These are phyloP conservation scores for Solanum hybrid DNA, from an alignment of 305 asterid genomes.

Conservation along the genomic window DNA sequence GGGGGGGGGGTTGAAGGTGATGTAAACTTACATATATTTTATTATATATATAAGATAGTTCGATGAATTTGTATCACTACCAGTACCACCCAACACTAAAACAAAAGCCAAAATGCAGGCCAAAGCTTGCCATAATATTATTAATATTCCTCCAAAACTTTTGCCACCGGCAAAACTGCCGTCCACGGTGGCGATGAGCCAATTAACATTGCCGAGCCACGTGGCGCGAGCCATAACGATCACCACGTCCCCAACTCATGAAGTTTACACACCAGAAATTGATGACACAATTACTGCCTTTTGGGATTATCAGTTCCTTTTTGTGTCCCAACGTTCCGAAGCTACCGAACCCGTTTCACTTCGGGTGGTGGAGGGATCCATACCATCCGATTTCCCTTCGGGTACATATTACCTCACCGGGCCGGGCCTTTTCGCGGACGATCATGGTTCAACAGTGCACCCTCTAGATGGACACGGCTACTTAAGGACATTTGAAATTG, in stretches of 20 bases:
- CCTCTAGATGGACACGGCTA: constrained; percentile 95
- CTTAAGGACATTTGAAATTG: constrained; percentile 50
- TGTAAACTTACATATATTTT: neutral
- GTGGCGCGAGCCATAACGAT: constrained; percentile 67
- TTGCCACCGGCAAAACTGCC: constrained; percentile 2
- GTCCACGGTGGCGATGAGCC: neutral
- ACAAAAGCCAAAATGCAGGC: constrained; percentile 9
- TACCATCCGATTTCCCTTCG: constrained; percentile 66
- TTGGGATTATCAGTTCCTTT: constrained; percentile 87
- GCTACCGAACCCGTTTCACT: constrained; percentile 53
- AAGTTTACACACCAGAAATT: constrained; percentile 13
- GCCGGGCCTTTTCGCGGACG: constrained; percentile 80
- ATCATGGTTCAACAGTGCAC: constrained; percentile 96
- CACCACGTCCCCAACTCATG: constrained; percentile 26
- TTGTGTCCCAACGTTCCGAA: constrained; percentile 85
- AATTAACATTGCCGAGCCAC: neutral
- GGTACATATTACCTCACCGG: constrained; percentile 88
- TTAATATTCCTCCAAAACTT: constrained; percentile 5
- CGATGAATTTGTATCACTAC: neutral
- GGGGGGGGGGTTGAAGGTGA: neutral
- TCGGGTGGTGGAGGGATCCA: constrained; percentile 62
- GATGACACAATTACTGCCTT: constrained; percentile 64
- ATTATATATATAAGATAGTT: neutral
- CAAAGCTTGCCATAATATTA: constrained; percentile 8
- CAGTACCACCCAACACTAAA: neutral